Evolutionary conservation across 2,329 filamentous ascomycete species (phyloP), one percentile per base, ranked within the genome.

Genomic region (Pseudogymnoascus sp.): DNA sequence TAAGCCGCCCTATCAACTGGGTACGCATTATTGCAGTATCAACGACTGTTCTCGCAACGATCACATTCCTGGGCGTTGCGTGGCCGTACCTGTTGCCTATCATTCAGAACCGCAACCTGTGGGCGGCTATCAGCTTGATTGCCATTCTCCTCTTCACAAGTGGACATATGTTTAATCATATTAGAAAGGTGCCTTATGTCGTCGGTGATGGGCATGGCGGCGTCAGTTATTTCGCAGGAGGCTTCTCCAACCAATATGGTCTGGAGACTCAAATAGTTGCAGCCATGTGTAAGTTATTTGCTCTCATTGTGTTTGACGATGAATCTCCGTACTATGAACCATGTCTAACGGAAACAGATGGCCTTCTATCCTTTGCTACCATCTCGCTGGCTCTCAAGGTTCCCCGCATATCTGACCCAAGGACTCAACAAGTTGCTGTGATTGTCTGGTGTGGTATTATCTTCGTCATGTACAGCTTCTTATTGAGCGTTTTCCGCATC

Each of bases 81-180:
- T 89, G 86, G 69, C 90, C 91, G 5, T 96, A 93, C 70, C 71
- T 97, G 11, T 73, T 93, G 9, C 93, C 93, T 2, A 71, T 97
- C 64, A 75, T 97, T 37, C 90, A 92, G 75, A 97, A 89, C 80
- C 89, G 93, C 69, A 97, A 96, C 71, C 78, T 97, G 16, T 99
- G 95, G 95, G 93, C 93, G 23, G 91, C 90, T 21, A 77, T 96
- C 71, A 96, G 90, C 75, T 80, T 99, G 68, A 92, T 97, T 71
- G 82, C 87, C 12, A 93, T 99, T 66, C 83, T 99, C 43, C 81
- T 97, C 63, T 99, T 97, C 78, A 97, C 89, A 55, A 95, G 90
- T 70, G 96, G 95, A 40, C 93, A 97, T 77, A 99, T 99, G 96
- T 99, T 96, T 83, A 99, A 97, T 76, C 93, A 97, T 73, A 99